Conservation (phyloP, 495 filamentous ascomycete genomes). For the Aspergillus hancockii region DNA sequence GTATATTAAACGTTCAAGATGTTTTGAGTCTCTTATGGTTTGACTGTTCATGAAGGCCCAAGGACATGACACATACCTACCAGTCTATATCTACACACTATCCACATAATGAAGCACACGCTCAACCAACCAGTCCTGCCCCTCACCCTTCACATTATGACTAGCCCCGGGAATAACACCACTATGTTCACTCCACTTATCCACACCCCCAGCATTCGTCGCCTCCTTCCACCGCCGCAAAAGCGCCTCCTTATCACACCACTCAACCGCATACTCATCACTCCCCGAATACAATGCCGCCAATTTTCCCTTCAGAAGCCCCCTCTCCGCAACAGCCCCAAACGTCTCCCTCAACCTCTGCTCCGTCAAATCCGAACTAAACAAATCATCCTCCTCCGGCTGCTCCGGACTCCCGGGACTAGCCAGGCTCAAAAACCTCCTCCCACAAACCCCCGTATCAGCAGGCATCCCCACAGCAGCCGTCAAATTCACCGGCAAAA, state of each 20-base stretch:
- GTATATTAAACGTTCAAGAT: slow-evolving; percentile 14
- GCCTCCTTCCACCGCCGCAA: slow-evolving; percentile 70
- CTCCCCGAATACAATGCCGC: slow-evolving; percentile 62
- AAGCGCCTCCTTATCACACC: slow-evolving; percentile 63
- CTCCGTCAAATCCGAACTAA: slow-evolving; percentile 74
- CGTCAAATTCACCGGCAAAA: slow-evolving; percentile 57
- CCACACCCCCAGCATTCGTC: slow-evolving; percentile 41
- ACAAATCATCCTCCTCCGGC: slow-evolving; percentile 82
- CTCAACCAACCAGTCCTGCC: slow-evolving; percentile 49
- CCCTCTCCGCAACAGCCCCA: slow-evolving; percentile 56
- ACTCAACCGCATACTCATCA: slow-evolving; percentile 69
- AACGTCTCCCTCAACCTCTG: slow-evolving; percentile 61
- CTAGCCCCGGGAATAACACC: slow-evolving; percentile 60
- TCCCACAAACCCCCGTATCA: slow-evolving; percentile 54
- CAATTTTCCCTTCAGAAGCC: slow-evolving; percentile 53
- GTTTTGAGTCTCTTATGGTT: slow-evolving; percentile 7
- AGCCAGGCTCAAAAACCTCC: slow-evolving; percentile 66
- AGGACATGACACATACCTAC: not conserved
- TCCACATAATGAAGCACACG: slow-evolving; percentile 59
- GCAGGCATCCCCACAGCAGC: slow-evolving; percentile 47
- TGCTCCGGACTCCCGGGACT: slow-evolving; percentile 53
- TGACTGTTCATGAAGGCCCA: not conserved
- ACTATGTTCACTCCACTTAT: slow-evolving; percentile 53
- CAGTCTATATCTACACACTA: slow-evolving; percentile 38
- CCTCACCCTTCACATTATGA: slow-evolving; percentile 59